Base-by-base conservation (phyloP, 768 basidiomycete species). In the Royoungia palumana region DNA sequence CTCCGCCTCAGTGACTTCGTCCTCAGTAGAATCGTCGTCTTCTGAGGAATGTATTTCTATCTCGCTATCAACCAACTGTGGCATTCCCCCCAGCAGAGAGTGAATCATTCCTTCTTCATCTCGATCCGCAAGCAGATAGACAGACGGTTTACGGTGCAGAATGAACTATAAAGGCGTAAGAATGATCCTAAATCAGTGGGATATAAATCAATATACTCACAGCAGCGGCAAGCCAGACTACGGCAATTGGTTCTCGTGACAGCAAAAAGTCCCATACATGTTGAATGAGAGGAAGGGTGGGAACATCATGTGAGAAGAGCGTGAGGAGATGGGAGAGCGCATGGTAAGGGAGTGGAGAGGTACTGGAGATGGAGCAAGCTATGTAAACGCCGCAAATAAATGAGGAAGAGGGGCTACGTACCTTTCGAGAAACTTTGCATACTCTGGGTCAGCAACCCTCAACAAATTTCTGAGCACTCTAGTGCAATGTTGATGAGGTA, bases 221-320 rank as follows among this genome's bases (percentile, higher is more conserved):
- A 35, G 88, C 85, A 28, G 85, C 80, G 14, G 83, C 83, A 10
- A 96, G 79, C 72, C 95, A 97, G 0, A 95, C 85, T 3, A 82
- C 76, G 1, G 77, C 74, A 24, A 93, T 79, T 10, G 94, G 94
- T 21, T 90, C 90, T 30, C 93, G 77, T 54, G 82, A 81, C 12
- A 97, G 70, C 10, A 96, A 69, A 62, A 84, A 97, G 68, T 97
- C 94, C 66, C 95, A 97, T 40, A 93, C 81, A 54, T 93, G 87
- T 63, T 95, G 93, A 22, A 93, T 87, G 34, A 94, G 82, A 5
- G 86, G 79, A n/a, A 95, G 77, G 2, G 88, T 89, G 8, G 94
- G 90, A 48, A 93, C 78, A 57, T 96, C 93, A 65, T 97, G 94
- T 11, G 94, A 83, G 70, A 97, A 93, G 25, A 95, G 77, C 0